Base-by-base conservation (phyloP, 805 yeast species). In the Candida xiaguanensis region DNA sequence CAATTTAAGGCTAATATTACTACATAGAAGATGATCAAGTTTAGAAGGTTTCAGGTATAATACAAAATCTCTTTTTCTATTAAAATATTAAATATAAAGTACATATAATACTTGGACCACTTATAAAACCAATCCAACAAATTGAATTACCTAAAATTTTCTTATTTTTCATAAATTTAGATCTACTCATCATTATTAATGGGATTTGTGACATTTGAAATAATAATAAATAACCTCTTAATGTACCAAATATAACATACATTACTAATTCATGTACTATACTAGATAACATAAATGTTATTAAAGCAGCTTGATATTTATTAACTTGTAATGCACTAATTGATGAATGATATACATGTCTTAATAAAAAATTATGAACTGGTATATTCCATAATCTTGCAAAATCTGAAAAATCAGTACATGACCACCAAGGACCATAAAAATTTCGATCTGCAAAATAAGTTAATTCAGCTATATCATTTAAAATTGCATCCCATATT, bases 341-440 rank as follows among this genome's bases (percentile, higher is more conserved):
- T 8, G 93, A 79, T 18, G 95, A 81, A 56, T 90, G 96, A 59
- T 93, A 95, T 2, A 93, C 98, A 56, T 95, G 99, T 48, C 98
- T 75, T 32, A 90, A 67, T 43, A 93, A 65, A 50, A 93, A 93
- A 53, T 79, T 76, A 58, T 93, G 96, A 16, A 93, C 98, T 0
- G 98, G 96, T 8, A 77, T 75, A 58, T 93, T 93, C 99, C 99
- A 95, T 45, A 85, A 80, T 47, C 97, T 72, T 8, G 96, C 83
- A 59, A 86, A 93, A 56, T 90, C 90, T 41, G 85, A 85, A 96
- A 97, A 93, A 30, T 87, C 84, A 14, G 83, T 78, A 45, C 95
- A 85, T 51, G 90, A 87, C 99, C 99, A 93, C 99, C 99, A 95
- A 31, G 88, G 85, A 3, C 95, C 91, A 56, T 95, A 93, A 60